Evolutionary conservation across 306 rosid species (phyloP).

Genomic region (Dicorynia guianensis): DNA sequence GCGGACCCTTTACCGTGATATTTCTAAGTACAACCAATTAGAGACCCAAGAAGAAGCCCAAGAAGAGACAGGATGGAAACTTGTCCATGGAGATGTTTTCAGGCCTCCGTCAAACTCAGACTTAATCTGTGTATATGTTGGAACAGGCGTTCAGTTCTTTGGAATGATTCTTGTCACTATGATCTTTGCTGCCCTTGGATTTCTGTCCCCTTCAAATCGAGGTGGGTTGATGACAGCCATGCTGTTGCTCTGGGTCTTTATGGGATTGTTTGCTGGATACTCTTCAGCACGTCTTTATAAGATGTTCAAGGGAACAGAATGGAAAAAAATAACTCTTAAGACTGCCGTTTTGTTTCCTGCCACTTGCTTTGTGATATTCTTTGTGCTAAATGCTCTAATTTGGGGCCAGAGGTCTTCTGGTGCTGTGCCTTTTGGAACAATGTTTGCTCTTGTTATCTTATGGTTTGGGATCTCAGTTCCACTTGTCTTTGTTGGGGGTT

Average conservation of each 20-base stretch:
- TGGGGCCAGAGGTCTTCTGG: conserved; percentile 94
- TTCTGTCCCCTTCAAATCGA: conserved; percentile 88
- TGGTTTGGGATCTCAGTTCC: conserved; percentile 99
- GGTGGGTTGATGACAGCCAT: conserved; percentile 93
- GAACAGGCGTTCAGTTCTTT: conserved; percentile 91
- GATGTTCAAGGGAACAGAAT: conserved; percentile 82
- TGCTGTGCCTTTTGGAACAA: conserved; percentile 96
- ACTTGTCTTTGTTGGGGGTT: conserved; percentile 74
- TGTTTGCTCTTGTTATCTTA: conserved; percentile 89
- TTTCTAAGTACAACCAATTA: conserved; percentile 88
- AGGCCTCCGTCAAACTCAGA: conserved; percentile 83
- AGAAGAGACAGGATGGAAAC: conserved; percentile 95
- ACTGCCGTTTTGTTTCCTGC: conserved; percentile 86
- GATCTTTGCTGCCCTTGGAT: conserved; percentile 89
- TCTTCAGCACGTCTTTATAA: conserved; percentile 70
- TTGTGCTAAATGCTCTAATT: conserved; percentile 82
- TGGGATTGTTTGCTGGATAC: conserved; percentile 87
- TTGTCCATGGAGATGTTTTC: conserved; percentile 87
- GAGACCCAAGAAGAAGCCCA: conserved; percentile 96
- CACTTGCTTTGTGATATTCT: conserved; percentile 67
- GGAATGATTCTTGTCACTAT: conserved; percentile 92
- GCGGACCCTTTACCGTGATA: conserved; percentile 95
- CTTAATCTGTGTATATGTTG: conserved; percentile 79
- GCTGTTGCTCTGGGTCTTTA: conserved; percentile 91
- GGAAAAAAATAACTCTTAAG: conserved; percentile 75